Base-by-base conservation (phyloP, 208 protist species). In the Endotrypanum monterogeii region DNA sequence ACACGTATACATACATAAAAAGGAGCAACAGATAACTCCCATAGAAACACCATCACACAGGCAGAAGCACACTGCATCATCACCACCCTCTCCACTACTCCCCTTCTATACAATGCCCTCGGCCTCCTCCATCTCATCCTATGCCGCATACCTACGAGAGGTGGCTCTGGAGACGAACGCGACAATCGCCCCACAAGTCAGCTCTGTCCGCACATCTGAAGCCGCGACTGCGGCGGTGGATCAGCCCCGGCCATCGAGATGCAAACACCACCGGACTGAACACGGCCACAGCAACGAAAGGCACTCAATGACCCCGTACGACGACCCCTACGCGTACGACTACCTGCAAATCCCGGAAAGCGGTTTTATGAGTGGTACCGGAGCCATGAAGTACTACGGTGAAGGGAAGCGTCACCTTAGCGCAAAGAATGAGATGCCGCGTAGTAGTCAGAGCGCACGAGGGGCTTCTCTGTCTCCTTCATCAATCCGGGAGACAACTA, bases 121-220 rank as follows among this genome's bases (percentile, higher is more conserved):
- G n/a, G n/a, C 30, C 66, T 37, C 48, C 5, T 39, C 30, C 6
- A 37, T 35, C 25, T 54, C 46, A 39, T 57, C 50, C 25, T 84
- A 80, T 58, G 65, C 67, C 30, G 74, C 67, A 14, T 84, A 80
- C 67, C 62, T 81, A 62, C 76, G 71, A 50, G 71, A 76, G 25
- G 71, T 81, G 44, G 69, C 75, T 0, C 61, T 44, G 28, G 66
- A 48, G 41, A 52, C 63, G 30, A 71, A 74, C 69, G 68, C 69
- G 7, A 25, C 35, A 9, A 67, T 74, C 25, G 62, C 28, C 39
- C 39, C 48, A 11, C 30, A 3, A 6, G 25, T 51, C 32, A 28
- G 20, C 16, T 12, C 51, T 18, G 23, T 35, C 7, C 18, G 30
- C 50, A 23, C 20, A 12, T 14, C 46, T n/a, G 35, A 23, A 52